These are phyloP conservation scores for Bauhinia variegata DNA, from an alignment of 306 rosid species.

Conservation along the genomic window DNA sequence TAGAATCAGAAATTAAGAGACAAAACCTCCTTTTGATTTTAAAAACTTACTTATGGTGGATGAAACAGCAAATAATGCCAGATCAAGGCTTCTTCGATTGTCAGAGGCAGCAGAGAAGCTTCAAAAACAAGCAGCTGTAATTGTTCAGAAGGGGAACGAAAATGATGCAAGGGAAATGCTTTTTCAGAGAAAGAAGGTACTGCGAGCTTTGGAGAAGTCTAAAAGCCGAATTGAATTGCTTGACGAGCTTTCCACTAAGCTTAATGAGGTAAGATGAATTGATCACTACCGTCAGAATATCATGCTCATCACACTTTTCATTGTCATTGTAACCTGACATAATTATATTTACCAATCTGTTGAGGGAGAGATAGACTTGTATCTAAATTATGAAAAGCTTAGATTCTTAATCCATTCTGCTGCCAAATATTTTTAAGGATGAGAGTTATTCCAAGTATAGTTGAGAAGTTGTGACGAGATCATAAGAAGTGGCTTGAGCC, in stretches of 20 bases:
- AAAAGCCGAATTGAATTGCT: constrained; percentile 79
- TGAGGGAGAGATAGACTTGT: constrained; percentile 6
- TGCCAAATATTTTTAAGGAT: constrained; percentile 6
- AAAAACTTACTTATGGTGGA: constrained; percentile 30
- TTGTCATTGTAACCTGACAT: constrained; percentile 4
- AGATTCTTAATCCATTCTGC: not conserved
- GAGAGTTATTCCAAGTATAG: constrained; percentile 1
- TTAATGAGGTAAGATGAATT: constrained; percentile 64
- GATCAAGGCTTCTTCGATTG: constrained; percentile 76
- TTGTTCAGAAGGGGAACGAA: constrained; percentile 72
- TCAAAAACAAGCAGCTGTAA: constrained; percentile 73
- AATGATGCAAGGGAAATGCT: constrained; percentile 77
- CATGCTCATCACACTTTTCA: not conserved
- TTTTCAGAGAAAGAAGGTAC: constrained; percentile 84
- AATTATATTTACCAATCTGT: not conserved
- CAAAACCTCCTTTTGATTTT: not conserved
- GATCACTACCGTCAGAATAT: constrained; percentile 11
- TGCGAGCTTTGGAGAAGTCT: constrained; percentile 86
- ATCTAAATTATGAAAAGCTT: not conserved
- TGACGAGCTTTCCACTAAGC: constrained; percentile 71
- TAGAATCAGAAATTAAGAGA: not conserved
- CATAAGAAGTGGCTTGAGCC: not conserved
- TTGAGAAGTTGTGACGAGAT: constrained; percentile 1
- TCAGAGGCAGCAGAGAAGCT: constrained; percentile 98
- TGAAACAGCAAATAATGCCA: constrained; percentile 77